These are phyloP conservation scores for Sphaerulina vaccinii DNA, from an alignment of 2,329 filamentous ascomycete genomes.

Conservation along the genomic window DNA sequence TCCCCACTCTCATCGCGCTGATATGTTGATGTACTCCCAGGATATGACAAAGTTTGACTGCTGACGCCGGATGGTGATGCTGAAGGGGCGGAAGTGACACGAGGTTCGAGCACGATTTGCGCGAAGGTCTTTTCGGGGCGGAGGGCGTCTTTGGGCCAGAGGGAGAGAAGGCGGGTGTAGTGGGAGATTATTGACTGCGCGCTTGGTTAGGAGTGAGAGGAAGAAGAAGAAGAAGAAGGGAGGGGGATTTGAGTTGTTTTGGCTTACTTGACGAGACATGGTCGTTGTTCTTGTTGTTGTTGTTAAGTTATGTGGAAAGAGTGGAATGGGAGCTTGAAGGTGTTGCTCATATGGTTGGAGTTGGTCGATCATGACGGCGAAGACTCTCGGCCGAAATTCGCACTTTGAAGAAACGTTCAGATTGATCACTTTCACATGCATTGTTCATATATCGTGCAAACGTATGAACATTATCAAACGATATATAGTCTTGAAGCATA, in stretches of 20 bases:
- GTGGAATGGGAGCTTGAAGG: no score
- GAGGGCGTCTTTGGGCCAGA: slow-evolving; percentile 52
- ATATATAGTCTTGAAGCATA: no score
- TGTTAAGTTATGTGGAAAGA: no score
- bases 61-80: slow-evolving; percentile 14
- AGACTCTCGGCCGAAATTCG: no score
- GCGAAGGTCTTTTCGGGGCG: slow-evolving; percentile 47
- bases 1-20: slow-evolving; percentile 43
- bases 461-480: no score
- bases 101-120: slow-evolving; percentile 47
- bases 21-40: background rate
- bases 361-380: no score
- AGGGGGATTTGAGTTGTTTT: no score
- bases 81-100: slow-evolving; percentile 37
- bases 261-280: slow-evolving; percentile 10
- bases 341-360: no score
- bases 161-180: slow-evolving; percentile 50
- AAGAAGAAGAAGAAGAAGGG: background rate
- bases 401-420: no score
- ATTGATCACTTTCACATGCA: no score
- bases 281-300: no score
- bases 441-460: no score
- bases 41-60: slow-evolving; percentile 1
- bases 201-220: background rate
- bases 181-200: slow-evolving; percentile 43